Conservation (phyloP, 345 rosid species). For the Draba incana region DNA sequence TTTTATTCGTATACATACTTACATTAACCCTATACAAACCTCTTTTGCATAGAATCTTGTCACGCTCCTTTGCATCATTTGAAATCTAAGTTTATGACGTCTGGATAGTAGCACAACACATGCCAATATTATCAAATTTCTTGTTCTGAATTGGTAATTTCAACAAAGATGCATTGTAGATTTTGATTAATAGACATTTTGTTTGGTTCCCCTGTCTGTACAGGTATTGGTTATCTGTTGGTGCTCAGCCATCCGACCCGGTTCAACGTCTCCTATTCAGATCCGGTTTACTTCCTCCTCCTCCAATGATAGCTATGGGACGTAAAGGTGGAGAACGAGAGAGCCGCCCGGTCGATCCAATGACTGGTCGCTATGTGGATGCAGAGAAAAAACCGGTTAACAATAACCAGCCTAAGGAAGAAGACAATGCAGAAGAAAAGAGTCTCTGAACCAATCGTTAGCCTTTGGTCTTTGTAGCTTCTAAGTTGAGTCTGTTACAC, state of each 20-base stretch:
- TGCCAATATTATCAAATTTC: neutral
- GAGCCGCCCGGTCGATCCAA: conserved; percentile 72
- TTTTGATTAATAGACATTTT: neutral
- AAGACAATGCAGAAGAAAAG: conserved; percentile 30
- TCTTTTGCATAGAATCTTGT: conserved; percentile 8
- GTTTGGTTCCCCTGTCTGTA: neutral
- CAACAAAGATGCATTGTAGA: neutral
- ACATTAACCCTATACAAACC: neutral
- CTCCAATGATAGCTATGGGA: conserved; percentile 85
- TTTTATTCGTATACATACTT: neutral
- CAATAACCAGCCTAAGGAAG: conserved; percentile 38
- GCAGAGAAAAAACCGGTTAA: conserved; percentile 42
- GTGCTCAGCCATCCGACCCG: conserved; percentile 93
- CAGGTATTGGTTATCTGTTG: conserved; percentile 97
- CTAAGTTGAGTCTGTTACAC: conserved; percentile 6
- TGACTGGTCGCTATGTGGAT: conserved; percentile 64
- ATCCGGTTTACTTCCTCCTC: conserved; percentile 88
- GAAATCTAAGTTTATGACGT: neutral
- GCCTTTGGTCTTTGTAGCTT: conserved; percentile 8
- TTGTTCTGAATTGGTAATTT: conserved; percentile 2
- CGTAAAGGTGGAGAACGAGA: conserved; percentile 81
- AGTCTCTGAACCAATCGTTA: neutral
- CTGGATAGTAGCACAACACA: neutral
- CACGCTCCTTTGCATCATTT: neutral
- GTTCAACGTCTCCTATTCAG: conserved; percentile 78